Conservation (phyloP, 2,329 filamentous ascomycete species). For the Escovopsis sp. region DNA sequence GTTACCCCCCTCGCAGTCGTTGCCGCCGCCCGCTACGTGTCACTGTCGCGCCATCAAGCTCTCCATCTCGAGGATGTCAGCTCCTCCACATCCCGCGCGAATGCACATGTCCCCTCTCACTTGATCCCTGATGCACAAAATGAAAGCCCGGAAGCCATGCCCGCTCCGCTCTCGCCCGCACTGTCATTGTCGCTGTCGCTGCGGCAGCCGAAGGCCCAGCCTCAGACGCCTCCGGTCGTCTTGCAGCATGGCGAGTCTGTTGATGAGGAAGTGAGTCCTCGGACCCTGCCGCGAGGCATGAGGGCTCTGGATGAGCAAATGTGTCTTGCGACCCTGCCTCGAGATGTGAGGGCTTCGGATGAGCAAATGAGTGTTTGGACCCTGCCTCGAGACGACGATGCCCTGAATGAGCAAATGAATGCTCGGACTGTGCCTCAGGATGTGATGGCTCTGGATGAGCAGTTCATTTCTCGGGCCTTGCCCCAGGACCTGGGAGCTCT, state of each 20-base stretch:
- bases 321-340: no score
- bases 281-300: conserved; percentile 24
- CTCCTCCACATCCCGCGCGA: conserved; percentile 1
- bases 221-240: conserved; percentile 31
- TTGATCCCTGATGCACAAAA: conserved; percentile 3
- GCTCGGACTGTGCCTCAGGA: conserved; percentile 31
- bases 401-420: no score
- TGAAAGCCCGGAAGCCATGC: conserved; percentile 3
- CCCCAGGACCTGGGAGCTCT: conserved; percentile 16
- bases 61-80: conserved; percentile 3
- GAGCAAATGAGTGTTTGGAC: no score
- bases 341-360: no score
- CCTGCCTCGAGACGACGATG: no score
- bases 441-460: conserved; percentile 20
- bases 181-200: conserved; percentile 4
- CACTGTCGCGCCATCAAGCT: conserved; percentile 4
- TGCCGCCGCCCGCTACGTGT: conserved; percentile 3
- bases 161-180: conserved; percentile 4
- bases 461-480: conserved; percentile 27
- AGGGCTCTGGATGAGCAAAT: no score
- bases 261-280: conserved; percentile 25
- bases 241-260: conserved; percentile 25
- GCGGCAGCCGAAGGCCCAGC: conserved; percentile 10
- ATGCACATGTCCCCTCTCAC: neutral
- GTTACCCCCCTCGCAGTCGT: conserved; percentile 3